Conservation (phyloP, 2,329 filamentous ascomycete genomes). For the Trichophyton benhamiae region DNA sequence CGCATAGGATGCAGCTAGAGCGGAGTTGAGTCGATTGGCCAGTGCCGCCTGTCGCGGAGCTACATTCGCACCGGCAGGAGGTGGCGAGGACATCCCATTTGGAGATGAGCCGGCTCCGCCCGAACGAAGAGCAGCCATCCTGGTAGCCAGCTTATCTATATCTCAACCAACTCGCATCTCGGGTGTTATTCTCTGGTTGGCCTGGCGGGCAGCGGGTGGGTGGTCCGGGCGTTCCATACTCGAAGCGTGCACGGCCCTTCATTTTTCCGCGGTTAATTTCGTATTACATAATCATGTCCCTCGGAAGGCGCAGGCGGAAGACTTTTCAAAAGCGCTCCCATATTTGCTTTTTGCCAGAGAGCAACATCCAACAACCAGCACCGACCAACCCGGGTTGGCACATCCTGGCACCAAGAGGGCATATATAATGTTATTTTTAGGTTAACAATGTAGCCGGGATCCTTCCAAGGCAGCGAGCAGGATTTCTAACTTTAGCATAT, state of each 20-base stretch:
- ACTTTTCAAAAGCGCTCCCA: background rate
- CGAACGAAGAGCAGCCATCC: constrained; percentile 6
- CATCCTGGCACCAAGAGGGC: background rate
- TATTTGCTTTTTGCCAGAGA: background rate
- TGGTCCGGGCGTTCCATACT: background rate
- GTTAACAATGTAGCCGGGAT: background rate
- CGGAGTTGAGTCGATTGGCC: constrained; percentile 66
- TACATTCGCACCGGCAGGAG: constrained; percentile 1
- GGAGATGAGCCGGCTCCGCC: background rate
- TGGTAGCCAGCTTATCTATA: background rate
- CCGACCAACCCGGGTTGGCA: background rate
- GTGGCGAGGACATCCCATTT: constrained; percentile 8
- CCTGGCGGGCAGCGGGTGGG: no score
- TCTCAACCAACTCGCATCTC: background rate
- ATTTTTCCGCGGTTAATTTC: background rate
- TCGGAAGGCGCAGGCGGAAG: background rate
- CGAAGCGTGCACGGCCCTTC: background rate
- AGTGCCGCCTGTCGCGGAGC: constrained; percentile 49
- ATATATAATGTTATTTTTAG: background rate
- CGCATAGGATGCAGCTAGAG: constrained; percentile 83
- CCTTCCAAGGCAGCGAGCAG: background rate
- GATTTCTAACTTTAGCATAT: background rate
- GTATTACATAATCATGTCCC: background rate
- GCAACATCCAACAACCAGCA: background rate
- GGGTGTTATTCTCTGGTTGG: background rate